Evolutionary conservation across 768 basidiomycete species (phyloP).

Genomic region (Lentinula aciculospora): DNA sequence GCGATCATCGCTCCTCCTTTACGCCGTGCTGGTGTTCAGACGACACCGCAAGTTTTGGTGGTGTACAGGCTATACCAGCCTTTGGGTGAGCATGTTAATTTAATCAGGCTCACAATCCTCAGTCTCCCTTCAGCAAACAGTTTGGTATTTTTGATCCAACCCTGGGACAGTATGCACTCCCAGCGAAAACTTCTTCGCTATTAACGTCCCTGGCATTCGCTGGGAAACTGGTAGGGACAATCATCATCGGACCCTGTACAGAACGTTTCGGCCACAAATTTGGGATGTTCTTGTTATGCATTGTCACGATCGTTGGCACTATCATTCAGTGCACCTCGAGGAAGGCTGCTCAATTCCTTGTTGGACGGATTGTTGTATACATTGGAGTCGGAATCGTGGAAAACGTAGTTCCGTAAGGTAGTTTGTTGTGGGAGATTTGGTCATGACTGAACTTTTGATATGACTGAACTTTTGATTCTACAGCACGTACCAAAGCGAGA

Average conservation of each 20-base stretch:
- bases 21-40: background rate
- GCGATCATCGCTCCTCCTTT: background rate
- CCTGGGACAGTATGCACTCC: background rate
- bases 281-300: slow-evolving; percentile 1
- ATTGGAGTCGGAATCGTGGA: slow-evolving; percentile 6
- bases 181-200: slow-evolving; percentile 2
- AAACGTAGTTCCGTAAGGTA: slow-evolving; percentile 5
- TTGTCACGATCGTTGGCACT: slow-evolving; percentile 1
- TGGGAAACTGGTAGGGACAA: slow-evolving; percentile 4
- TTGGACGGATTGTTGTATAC: slow-evolving; percentile 4
- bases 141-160: slow-evolving; percentile 5
- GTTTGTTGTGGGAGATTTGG: background rate
- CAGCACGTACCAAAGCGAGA: slow-evolving; percentile 7
- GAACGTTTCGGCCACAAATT: slow-evolving; percentile 3
- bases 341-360: background rate
- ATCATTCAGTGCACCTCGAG: slow-evolving; percentile 2
- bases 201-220: slow-evolving; percentile 6
- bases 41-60: slow-evolving; percentile 5
- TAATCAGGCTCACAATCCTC: background rate
- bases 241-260: slow-evolving; percentile 6
- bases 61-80: slow-evolving; percentile 7
- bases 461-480: background rate
- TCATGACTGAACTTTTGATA: background rate
- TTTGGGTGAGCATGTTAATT: background rate
- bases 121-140: background rate